phyloP scores from a whole-genome alignment of 441 rosid genomes.

The Adansonia grandidieri region DNA sequence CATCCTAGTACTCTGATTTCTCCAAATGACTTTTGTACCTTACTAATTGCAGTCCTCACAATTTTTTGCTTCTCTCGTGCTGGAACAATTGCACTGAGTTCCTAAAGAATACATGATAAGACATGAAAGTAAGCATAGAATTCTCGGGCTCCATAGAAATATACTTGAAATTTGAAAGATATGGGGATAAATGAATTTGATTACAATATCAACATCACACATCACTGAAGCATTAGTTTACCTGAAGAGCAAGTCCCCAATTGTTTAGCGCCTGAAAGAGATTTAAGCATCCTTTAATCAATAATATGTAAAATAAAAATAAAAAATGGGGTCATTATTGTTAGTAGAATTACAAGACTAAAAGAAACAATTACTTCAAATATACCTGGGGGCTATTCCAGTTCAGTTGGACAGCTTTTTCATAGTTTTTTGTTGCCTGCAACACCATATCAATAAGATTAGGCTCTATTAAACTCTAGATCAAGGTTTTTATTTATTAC shows the following conservation, averaged over 20 bases:
- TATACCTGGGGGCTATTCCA: constrained; percentile 98
- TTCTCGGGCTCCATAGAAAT: constrained; percentile 9
- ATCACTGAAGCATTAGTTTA: constrained; percentile 31
- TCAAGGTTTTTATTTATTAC: constrained; percentile 12
- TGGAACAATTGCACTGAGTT: constrained; percentile 98
- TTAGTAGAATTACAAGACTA: constrained; percentile 18
- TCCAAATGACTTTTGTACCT: constrained; percentile 62
- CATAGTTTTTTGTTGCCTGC: constrained; percentile 93
- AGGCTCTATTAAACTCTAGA: neutral
- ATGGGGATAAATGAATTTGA: constrained; percentile 2
- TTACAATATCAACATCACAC: constrained; percentile 18
- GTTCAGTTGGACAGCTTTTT: constrained; percentile 91
- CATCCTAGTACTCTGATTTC: constrained; percentile 39
- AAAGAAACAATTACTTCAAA: constrained; percentile 3
- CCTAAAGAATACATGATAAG: constrained; percentile 50
- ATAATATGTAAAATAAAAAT: constrained; percentile 16
- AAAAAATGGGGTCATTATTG: constrained; percentile 7
- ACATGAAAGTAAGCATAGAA: constrained; percentile 22
- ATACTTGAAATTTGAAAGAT: constrained; percentile 4
- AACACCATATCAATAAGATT: constrained; percentile 33
- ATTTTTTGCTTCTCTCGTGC: constrained; percentile 90
- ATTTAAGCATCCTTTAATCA: constrained; percentile 28
- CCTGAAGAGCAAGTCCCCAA: constrained; percentile 99
- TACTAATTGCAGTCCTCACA: constrained; percentile 93
- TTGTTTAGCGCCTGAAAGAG: constrained; percentile 87